Evolutionary conservation across 2,329 filamentous ascomycete genomes (phyloP), one percentile per base, ranked within the genome.

Genomic region (Stenocarpella maydis): DNA sequence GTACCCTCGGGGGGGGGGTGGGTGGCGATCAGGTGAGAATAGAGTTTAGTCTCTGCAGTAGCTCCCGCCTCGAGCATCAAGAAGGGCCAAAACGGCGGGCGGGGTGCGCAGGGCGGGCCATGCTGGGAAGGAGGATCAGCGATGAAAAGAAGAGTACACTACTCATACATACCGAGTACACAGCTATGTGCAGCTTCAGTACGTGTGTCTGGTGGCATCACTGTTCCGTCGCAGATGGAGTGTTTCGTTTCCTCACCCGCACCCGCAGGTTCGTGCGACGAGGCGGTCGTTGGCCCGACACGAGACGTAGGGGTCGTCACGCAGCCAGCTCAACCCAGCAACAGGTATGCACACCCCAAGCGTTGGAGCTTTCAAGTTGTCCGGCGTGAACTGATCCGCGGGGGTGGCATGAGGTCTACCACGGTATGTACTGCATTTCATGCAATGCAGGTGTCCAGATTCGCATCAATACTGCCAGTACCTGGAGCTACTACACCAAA

Each of bases 1-100:
- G 58, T 61, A n/a, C n/a, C n/a, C n/a, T n/a, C n/a, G n/a, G n/a
- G n/a, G n/a, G n/a, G n/a, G n/a, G n/a, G n/a, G n/a, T n/a, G n/a
- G n/a, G n/a, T n/a, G 58, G 58, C 58, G 58, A 61, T 61, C 47
- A n/a, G 58, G 58, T 21, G 21, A 41, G 28, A 61, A 61, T 47
- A 61, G 58, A 61, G 58, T 61, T 61, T 47, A 61, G 58, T 61
- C 41, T 61, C 58, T 61, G 58, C 58, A 61, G 58, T 61, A 47
- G 58, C 58, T 61, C 58, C 58, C 58, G 58, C 47, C 58, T 34
- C 26, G 58, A 61, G 41, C 58, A 47, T 12, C 37, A 21, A 61
- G 41, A 47, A 47, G 41, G 58, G 58, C 41, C 54, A 58, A 37
- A 61, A 61, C 58, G 26, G 41, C 26, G 41, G 58, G 58, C 39